Conservation (phyloP, 2,329 filamentous ascomycete genomes). For the Trichoderma semiorbis region DNA sequence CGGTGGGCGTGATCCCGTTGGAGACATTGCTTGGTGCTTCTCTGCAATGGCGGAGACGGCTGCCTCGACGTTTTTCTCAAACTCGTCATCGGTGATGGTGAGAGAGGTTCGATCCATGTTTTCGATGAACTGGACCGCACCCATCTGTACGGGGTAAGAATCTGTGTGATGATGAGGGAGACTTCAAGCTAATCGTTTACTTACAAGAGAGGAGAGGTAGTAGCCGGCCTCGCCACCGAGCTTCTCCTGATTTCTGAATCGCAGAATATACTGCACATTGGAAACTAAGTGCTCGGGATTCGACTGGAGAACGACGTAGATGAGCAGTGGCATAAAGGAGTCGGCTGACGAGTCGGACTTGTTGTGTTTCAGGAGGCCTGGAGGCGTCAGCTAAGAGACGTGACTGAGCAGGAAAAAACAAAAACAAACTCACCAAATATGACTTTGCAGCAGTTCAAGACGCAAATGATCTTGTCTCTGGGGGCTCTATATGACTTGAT, state of each 20-base stretch:
- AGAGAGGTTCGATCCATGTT: slow-evolving; percentile 90
- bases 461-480: slow-evolving; percentile 96
- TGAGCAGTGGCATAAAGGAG: slow-evolving; percentile 90
- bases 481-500: slow-evolving; percentile 97
- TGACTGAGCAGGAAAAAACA: not conserved
- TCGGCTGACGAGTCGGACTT: slow-evolving; percentile 94
- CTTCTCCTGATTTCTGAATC: slow-evolving; percentile 97
- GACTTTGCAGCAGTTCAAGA: slow-evolving; percentile 98
- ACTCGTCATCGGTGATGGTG: slow-evolving; percentile 91
- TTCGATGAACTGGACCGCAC: slow-evolving; percentile 94
- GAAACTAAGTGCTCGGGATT: slow-evolving; percentile 95
- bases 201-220: slow-evolving; percentile 87
- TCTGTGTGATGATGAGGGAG: not conserved
- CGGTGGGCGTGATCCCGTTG: slow-evolving; percentile 31
- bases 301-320: slow-evolving; percentile 91
- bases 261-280: slow-evolving; percentile 95
- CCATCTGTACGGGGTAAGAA: slow-evolving; percentile 55
- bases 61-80: slow-evolving; percentile 92
- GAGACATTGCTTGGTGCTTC: slow-evolving; percentile 63
- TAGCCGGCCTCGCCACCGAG: slow-evolving; percentile 96
- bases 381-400: not conserved
- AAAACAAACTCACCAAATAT: slow-evolving; percentile 72
- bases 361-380: slow-evolving; percentile 82
- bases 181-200: slow-evolving; percentile 23
- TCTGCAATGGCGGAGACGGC: slow-evolving; percentile 95